Evolutionary conservation across 176 grass and related monocot genomes (phyloP).

Genomic region (Calamus simplicifolius): DNA sequence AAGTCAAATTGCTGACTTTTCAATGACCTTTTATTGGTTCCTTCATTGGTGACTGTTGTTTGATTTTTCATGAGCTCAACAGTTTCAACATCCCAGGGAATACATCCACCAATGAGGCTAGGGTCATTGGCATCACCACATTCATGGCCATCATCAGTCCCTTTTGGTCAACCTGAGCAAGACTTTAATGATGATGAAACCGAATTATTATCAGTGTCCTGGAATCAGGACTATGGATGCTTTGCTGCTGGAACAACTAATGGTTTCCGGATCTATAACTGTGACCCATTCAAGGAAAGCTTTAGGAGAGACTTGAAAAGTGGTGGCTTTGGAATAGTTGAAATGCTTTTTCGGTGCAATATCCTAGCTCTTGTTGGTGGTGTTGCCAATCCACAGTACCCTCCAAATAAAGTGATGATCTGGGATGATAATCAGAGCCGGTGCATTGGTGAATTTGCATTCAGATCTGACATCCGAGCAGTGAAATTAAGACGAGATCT

Average conservation of each 20-base stretch:
- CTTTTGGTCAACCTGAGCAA: slow-evolving; percentile 26
- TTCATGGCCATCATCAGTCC: slow-evolving; percentile 25
- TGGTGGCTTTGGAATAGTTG: slow-evolving; percentile 75
- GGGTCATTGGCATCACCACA: slow-evolving; percentile 33
- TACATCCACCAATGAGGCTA: slow-evolving; percentile 24
- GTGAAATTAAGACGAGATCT: slow-evolving; percentile 57
- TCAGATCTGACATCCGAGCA: slow-evolving; percentile 55
- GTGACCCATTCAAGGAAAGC: slow-evolving; percentile 73
- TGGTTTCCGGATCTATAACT: slow-evolving; percentile 83
- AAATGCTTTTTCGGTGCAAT: slow-evolving; percentile 90
- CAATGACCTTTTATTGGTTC: not conserved
- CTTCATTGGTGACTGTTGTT: not conserved
- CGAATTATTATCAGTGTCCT: slow-evolving; percentile 58
- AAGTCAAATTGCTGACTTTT: no score
- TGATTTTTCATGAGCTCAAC: slow-evolving; percentile 47
- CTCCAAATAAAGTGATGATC: slow-evolving; percentile 81
- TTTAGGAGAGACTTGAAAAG: slow-evolving; percentile 84
- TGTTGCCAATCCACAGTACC: slow-evolving; percentile 60
- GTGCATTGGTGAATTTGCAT: slow-evolving; percentile 80
- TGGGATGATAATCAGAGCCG: slow-evolving; percentile 91
- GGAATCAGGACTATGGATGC: slow-evolving; percentile 85
- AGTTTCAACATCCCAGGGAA: slow-evolving; percentile 36
- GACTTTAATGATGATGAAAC: slow-evolving; percentile 32
- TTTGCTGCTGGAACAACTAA: slow-evolving; percentile 78
- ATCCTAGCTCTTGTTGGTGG: slow-evolving; percentile 86